A percentile compares a stretch with the other conserved stretches of the same genome.
Evolutionary conservation across 805 yeast genomes (phyloP).

Genomic region (Nakazawaea pomicola): DNA sequence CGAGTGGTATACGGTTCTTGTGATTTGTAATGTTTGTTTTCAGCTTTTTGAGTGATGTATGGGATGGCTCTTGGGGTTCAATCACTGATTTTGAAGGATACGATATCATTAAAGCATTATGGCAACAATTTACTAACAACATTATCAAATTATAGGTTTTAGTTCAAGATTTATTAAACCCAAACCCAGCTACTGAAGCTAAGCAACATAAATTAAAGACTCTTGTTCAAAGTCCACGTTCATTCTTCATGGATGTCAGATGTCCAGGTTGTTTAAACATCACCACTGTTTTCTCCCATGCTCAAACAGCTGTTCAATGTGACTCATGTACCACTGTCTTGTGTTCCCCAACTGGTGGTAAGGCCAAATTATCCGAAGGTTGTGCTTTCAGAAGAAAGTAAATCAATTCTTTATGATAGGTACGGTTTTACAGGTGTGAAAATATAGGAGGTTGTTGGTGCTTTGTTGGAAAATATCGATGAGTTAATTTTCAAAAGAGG

Average conservation of each 20-base stretch:
- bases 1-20: not conserved
- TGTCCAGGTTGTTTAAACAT: slow-evolving; percentile 95
- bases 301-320: slow-evolving; percentile 95
- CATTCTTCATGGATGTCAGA: slow-evolving; percentile 93
- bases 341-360: slow-evolving; percentile 96
- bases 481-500: no score
- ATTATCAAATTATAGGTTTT: slow-evolving; percentile 11
- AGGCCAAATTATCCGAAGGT: slow-evolving; percentile 94
- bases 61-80: no score
- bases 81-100: no score
- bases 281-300: slow-evolving; percentile 95
- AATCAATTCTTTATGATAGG: no score
- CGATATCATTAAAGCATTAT: no score
- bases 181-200: slow-evolving; percentile 86
- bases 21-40: not conserved
- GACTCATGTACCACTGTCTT: slow-evolving; percentile 90
- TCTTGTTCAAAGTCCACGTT: slow-evolving; percentile 89
- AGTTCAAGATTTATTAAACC: slow-evolving; percentile 50
- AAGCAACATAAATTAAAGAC: slow-evolving; percentile 88
- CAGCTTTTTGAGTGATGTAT: no score
- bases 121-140: no score
- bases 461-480: no score
- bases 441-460: no score
- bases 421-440: no score
- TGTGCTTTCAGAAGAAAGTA: slow-evolving; percentile 94